phyloP scores from a whole-genome alignment of 2,329 filamentous ascomycete species.

The Aspergillus pseudoviridinutans region DNA sequence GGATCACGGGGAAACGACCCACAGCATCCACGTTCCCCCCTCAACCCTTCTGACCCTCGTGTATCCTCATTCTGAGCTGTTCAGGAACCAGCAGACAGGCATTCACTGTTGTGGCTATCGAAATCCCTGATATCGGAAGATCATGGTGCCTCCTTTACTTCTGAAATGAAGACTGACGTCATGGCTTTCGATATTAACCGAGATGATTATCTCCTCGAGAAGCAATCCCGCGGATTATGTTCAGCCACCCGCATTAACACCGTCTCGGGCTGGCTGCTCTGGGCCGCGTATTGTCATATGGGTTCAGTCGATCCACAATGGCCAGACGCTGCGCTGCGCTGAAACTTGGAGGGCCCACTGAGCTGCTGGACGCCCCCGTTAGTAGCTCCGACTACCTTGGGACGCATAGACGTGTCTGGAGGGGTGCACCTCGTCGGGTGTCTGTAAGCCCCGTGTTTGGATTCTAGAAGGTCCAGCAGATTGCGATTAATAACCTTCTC shows the following conservation, averaged over 20 bases:
- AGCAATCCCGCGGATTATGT: constrained; percentile 2
- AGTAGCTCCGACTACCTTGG: not conserved
- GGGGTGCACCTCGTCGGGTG: too few relatives aligned
- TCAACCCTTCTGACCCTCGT: too few relatives aligned
- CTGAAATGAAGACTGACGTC: not conserved
- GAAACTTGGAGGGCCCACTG: not conserved
- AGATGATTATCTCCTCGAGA: constrained; percentile 1
- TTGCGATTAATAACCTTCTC: not conserved
- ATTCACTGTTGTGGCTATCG: too few relatives aligned
- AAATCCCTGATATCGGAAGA: not conserved
- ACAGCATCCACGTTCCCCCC: too few relatives aligned
- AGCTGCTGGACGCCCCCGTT: not conserved
- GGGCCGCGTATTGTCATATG: constrained; percentile 15
- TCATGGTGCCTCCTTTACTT: not conserved
- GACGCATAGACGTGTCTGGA: not conserved
- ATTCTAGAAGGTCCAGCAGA: not conserved
- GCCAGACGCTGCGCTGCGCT: not conserved
- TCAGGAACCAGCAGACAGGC: too few relatives aligned
- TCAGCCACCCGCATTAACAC: constrained; percentile 6
- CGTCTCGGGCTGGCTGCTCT: constrained; percentile 5
- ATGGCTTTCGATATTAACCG: not conserved
- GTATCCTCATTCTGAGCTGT: too few relatives aligned
- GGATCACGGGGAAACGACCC: too few relatives aligned
- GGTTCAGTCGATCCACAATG: not conserved
- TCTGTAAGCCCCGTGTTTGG: too few relatives aligned